These are phyloP conservation scores for Aspergillus floridensis DNA, from an alignment of 2,329 filamentous ascomycete genomes.

Conservation along the genomic window DNA sequence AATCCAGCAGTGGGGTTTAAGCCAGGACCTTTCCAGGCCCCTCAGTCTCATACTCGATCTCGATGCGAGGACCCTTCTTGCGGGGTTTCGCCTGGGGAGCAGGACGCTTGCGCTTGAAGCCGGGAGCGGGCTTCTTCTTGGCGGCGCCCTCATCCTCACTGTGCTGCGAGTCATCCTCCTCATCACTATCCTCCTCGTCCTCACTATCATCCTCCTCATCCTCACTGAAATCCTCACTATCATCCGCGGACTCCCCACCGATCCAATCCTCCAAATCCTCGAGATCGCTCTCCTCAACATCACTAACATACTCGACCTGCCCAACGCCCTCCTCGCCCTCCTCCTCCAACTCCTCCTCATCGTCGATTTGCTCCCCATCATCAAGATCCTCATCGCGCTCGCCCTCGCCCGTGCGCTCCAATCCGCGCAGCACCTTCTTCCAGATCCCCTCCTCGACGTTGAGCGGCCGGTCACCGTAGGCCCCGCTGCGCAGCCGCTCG, in stretches of 20 bases:
- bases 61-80: constrained; percentile 64
- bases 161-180: constrained; percentile 22
- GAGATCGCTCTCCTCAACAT: constrained; percentile 79
- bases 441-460: constrained; percentile 95
- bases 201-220: constrained; percentile 56
- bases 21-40: constrained; percentile 53
- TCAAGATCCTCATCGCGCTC: constrained; percentile 83
- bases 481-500: constrained; percentile 83
- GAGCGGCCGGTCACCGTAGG: constrained; percentile 89
- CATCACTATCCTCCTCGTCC: constrained; percentile 51
- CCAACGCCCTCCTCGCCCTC: constrained; percentile 70
- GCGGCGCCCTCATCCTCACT: constrained; percentile 47
- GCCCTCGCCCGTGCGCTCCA: constrained; percentile 85
- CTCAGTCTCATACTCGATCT: constrained; percentile 79
- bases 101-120: constrained; percentile 57
- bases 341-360: constrained; percentile 61
- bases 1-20: constrained; percentile 14
- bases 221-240: constrained; percentile 50
- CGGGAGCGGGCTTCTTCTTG: constrained; percentile 40
- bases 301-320: constrained; percentile 88
- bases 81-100: constrained; percentile 54
- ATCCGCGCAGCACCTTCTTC: constrained; percentile 90
- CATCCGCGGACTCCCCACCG: constrained; percentile 56
- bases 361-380: constrained; percentile 77
- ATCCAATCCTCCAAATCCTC: constrained; percentile 98